phyloP scores from a whole-genome alignment of 2,329 filamentous ascomycete species.

The Graphilbum ipis-grandicollis region DNA sequence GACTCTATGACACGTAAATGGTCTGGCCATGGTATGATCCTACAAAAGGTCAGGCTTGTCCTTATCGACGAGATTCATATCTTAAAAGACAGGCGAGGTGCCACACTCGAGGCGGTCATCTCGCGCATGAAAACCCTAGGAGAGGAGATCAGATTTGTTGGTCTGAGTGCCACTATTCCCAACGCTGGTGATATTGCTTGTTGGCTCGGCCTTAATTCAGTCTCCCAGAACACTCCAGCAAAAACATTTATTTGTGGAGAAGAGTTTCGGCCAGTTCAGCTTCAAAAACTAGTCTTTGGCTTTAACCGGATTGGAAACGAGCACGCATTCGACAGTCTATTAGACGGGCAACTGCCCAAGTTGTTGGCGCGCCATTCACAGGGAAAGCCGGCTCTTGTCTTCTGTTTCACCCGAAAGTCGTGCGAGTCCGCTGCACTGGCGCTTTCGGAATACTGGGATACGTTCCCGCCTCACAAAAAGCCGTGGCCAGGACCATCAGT shows the following conservation, averaged over 20 bases:
- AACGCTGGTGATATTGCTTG: slow-evolving; percentile 65
- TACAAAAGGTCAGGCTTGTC: slow-evolving; percentile 61
- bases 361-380: slow-evolving; percentile 50
- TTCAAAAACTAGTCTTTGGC: slow-evolving; percentile 63
- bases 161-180: slow-evolving; percentile 68
- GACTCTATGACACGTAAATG: slow-evolving; percentile 78
- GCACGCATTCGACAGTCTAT: slow-evolving; percentile 56
- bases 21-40: slow-evolving; percentile 60
- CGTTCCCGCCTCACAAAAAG: slow-evolving; percentile 28
- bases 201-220: slow-evolving; percentile 56
- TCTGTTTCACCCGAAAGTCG: slow-evolving; percentile 62
- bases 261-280: slow-evolving; percentile 60
- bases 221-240: slow-evolving; percentile 44
- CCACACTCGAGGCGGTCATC: slow-evolving; percentile 67
- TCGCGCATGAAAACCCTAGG: slow-evolving; percentile 75
- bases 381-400: slow-evolving; percentile 65
- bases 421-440: slow-evolving; percentile 49
- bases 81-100: slow-evolving; percentile 61
- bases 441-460: slow-evolving; percentile 48
- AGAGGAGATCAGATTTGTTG: slow-evolving; percentile 60
- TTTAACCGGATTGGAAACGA: slow-evolving; percentile 50
- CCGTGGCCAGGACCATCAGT: slow-evolving; percentile 45
- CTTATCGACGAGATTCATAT: slow-evolving; percentile 83
- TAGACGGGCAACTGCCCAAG: slow-evolving; percentile 47
- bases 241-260: slow-evolving; percentile 56